These are phyloP conservation scores for Dissophora ornata DNA, from an alignment of 192 early-diverging fungal species.

Conservation along the genomic window DNA sequence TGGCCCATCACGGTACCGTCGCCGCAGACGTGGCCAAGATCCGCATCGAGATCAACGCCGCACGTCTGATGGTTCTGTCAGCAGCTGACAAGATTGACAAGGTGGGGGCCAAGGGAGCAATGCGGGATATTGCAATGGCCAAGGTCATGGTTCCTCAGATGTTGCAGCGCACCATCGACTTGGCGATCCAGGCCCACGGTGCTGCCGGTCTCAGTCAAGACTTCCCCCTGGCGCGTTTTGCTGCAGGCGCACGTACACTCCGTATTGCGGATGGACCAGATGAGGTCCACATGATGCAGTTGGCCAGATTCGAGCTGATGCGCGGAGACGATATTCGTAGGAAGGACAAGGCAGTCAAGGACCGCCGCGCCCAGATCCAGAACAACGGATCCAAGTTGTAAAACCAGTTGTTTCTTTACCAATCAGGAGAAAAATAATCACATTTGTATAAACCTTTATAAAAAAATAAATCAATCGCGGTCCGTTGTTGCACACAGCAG, in stretches of 20 bases:
- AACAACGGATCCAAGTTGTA: slow-evolving; percentile 38
- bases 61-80: slow-evolving; percentile 89
- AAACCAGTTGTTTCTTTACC: not conserved
- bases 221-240: slow-evolving; percentile 85
- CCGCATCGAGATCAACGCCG: slow-evolving; percentile 92
- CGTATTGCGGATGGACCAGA: slow-evolving; percentile 96
- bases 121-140: slow-evolving; percentile 97
- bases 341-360: slow-evolving; percentile 26
- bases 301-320: slow-evolving; percentile 81
- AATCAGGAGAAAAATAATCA: not conserved
- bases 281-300: slow-evolving; percentile 89
- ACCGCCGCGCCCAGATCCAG: slow-evolving; percentile 23
- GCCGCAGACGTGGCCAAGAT: slow-evolving; percentile 84
- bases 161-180: slow-evolving; percentile 82
- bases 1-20: slow-evolving; percentile 88
- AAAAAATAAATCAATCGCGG: too few relatives aligned
- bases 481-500: too few relatives aligned
- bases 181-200: slow-evolving; percentile 94
- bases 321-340: slow-evolving; percentile 58
- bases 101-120: slow-evolving; percentile 85
- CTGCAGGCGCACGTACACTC: slow-evolving; percentile 82
- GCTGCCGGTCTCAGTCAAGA: slow-evolving; percentile 93
- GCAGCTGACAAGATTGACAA: slow-evolving; percentile 96
- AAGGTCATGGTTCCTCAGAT: slow-evolving; percentile 91
- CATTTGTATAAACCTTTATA: not conserved